Base-by-base conservation (phyloP, 1,139 yeast genomes). In the Yamadazyma songkhlaensis region DNA sequence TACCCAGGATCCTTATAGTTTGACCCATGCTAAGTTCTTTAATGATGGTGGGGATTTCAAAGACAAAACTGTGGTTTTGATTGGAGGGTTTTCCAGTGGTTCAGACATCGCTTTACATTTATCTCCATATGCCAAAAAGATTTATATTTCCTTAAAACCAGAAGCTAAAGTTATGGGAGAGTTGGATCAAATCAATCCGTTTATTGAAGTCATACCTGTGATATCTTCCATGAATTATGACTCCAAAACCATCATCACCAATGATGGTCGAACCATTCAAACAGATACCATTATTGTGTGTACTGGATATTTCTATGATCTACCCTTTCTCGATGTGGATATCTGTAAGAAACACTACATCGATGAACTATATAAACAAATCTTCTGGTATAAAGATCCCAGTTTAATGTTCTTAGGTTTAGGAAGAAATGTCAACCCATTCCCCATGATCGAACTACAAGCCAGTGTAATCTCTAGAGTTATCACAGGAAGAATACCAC, bases 41-140 rank as follows among this genome's bases (percentile, higher is more conserved):
- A 60, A 55, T 37, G 58, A 59, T 32, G 60, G 66, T 3, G 44
- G 42, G 0, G 52, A 51, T 1, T 73, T 42, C 42, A 51, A 51
- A 27, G 63, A 55, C 36, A 51, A 66, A 38, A 66, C 55, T 10
- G 75, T 73, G n/a, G 53, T 74, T 31, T 61, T 74, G 6, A 59
- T 74, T 25, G 79, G 79, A 5, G 69, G 68, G 45, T 62, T 61
- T 12, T 66, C 77, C 17, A 66, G 74, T 37, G 78, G 78, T 12
- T 55, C 60, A n/a, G 79, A 74, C 48, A 59, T 73, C 30, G 65
- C 77, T 2, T 62, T 66, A 8, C 78, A 73, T 46, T 44, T 72
- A 11, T 50, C 64, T 12, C 62, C 62, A 2, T 58, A 56, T 33
- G 71, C 77, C 3, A 55, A 57, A 25, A 49, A 56, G 20, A 67